These are phyloP conservation scores for Jackrogersella minutella DNA, from an alignment of 495 filamentous ascomycete genomes.

Conservation along the genomic window DNA sequence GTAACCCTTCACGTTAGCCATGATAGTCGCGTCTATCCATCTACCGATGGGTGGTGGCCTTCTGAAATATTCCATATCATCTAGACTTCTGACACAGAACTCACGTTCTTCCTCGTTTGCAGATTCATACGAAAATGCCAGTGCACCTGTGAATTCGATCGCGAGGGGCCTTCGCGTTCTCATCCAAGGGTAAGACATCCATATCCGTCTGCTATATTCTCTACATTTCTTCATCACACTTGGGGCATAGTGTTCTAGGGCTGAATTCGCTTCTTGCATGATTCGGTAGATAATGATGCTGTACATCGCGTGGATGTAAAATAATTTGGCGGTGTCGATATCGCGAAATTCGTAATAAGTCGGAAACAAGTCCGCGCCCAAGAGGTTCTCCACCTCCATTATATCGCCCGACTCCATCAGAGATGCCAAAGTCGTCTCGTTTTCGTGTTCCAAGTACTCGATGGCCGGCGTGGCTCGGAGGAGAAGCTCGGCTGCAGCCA, in stretches of 20 bases:
- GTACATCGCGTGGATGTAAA: constrained; percentile 38
- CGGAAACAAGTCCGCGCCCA: constrained; percentile 31
- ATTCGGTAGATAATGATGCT: constrained; percentile 34
- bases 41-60: constrained; percentile 40
- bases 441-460: constrained; percentile 28
- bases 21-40: constrained; percentile 42
- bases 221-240: constrained; percentile 33
- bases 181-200: constrained; percentile 41
- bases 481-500: constrained; percentile 33
- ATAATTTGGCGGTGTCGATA: constrained; percentile 41
- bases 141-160: constrained; percentile 39
- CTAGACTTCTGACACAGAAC: constrained; percentile 35
- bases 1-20: constrained; percentile 45
- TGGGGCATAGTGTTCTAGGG: constrained; percentile 21
- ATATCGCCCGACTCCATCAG: constrained; percentile 35
- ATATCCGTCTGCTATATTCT: constrained; percentile 38
- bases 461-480: constrained; percentile 32
- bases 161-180: constrained; percentile 35
- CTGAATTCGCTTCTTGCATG: constrained; percentile 37
- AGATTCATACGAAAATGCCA: constrained; percentile 44
- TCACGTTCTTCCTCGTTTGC: constrained; percentile 40
- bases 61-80: constrained; percentile 43
- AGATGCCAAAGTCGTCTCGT: constrained; percentile 28
- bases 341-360: constrained; percentile 40
- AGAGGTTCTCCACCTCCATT: constrained; percentile 23